These are phyloP conservation scores for Arachnomyces sp. DNA, from an alignment of 2,329 filamentous ascomycete genomes.

Conservation along the genomic window DNA sequence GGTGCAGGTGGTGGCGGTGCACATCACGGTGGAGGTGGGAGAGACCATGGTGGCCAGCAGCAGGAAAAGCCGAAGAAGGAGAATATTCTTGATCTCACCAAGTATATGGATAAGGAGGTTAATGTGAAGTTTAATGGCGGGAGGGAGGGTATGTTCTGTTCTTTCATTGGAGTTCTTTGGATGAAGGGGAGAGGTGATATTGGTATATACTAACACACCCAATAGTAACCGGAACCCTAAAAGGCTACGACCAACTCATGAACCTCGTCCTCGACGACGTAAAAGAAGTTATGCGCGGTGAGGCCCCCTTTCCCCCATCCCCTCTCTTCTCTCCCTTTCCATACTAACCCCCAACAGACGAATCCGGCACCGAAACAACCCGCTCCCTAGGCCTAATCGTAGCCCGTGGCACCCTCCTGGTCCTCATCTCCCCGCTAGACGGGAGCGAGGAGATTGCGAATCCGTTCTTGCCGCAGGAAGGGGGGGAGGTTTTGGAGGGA, in stretches of 20 bases:
- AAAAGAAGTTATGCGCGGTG: constrained; percentile 80
- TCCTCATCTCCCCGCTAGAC: constrained; percentile 84
- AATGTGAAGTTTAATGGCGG: constrained; percentile 95
- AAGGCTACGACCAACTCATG: constrained; percentile 96
- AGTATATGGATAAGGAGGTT: constrained; percentile 96
- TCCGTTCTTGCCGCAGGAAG: constrained; percentile 68
- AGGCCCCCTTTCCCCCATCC: constrained; percentile 16
- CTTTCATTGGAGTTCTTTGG: constrained; percentile 2
- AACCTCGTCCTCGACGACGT: constrained; percentile 95
- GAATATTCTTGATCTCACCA: constrained; percentile 88
- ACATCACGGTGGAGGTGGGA: constrained; percentile 33
- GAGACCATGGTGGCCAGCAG: constrained; percentile 37
- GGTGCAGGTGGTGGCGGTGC: constrained; percentile 42
- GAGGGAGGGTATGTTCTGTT: constrained; percentile 59
- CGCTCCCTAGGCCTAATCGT: constrained; percentile 79
- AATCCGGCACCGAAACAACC: constrained; percentile 79
- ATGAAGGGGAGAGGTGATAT: background rate
- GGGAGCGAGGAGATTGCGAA: constrained; percentile 95
- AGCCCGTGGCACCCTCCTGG: constrained; percentile 82
- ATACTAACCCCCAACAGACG: constrained; percentile 51
- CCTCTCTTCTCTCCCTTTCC: background rate
- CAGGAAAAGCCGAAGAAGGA: constrained; percentile 89
- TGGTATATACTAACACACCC: constrained; percentile 1
- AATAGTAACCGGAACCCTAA: constrained; percentile 75
- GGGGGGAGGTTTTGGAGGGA: no score